A percentile compares a stretch with the other conserved stretches of the same genome.
Evolutionary conservation across 768 basidiomycete species (phyloP).

Genomic region (Termitomyces titanicus): DNA sequence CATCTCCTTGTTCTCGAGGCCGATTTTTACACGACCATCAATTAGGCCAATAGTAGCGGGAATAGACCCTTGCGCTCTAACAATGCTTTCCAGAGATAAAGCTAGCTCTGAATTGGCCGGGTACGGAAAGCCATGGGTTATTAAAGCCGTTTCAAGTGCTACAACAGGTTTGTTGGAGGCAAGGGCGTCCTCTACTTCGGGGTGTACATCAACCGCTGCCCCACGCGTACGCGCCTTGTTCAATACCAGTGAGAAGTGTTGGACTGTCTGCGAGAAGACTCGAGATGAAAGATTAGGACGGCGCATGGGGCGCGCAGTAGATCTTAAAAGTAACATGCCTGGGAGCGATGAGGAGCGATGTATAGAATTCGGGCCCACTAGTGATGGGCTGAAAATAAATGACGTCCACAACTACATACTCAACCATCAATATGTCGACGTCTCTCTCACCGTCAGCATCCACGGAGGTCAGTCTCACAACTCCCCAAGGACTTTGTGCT

Average conservation of each 20-base stretch:
- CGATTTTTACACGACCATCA: constrained; percentile 82
- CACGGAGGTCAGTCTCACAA: constrained; percentile 36
- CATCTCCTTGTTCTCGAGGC: constrained; percentile 62
- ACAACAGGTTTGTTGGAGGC: constrained; percentile 65
- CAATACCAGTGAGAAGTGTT: constrained; percentile 1
- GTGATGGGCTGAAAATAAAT: no score
- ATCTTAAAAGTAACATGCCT: background rate
- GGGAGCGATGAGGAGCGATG: background rate
- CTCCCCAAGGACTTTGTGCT: constrained; percentile 45
- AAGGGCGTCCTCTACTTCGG: constrained; percentile 83
- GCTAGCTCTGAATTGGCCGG: constrained; percentile 76
- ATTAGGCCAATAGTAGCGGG: constrained; percentile 92
- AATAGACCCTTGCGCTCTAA: constrained; percentile 69
- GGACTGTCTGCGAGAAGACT: background rate
- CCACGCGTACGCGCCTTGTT: constrained; percentile 12
- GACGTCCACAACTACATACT: no score
- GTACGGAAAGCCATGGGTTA: constrained; percentile 89
- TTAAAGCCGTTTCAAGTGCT: constrained; percentile 88
- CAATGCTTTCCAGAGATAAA: constrained; percentile 64
- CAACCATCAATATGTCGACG: no score
- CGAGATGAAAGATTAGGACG: background rate
- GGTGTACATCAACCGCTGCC: constrained; percentile 63
- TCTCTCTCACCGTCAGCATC: constrained; percentile 31
- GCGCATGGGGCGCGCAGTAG: background rate
- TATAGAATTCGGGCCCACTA: no score